These are phyloP conservation scores for Backusella mclennaniae DNA, from an alignment of 192 early-diverging fungal genomes.

Conservation along the genomic window DNA sequence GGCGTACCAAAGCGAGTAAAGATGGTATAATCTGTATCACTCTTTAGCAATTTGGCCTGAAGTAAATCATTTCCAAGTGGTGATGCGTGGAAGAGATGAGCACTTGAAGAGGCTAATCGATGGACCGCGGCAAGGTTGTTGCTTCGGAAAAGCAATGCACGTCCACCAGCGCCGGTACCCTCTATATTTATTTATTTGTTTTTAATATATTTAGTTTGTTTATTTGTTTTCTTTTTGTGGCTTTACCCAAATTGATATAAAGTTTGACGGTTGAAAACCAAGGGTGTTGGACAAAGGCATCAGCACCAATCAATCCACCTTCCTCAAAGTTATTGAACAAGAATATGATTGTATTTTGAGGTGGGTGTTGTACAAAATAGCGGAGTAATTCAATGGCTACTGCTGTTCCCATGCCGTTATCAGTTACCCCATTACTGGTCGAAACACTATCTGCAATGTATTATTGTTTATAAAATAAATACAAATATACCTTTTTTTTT, in stretches of 20 bases:
- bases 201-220: neutral
- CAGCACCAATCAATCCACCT: slow-evolving; percentile 60
- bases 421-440: slow-evolving; percentile 67
- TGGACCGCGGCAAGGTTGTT: slow-evolving; percentile 37
- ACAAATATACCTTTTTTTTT: too few species aligned
- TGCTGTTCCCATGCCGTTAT: slow-evolving; percentile 66
- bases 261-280: slow-evolving; percentile 63
- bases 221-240: neutral
- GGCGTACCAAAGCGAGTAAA: slow-evolving; percentile 59
- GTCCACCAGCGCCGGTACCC: slow-evolving; percentile 70
- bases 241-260: slow-evolving; percentile 63
- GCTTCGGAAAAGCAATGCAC: slow-evolving; percentile 61
- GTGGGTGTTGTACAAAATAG: slow-evolving; percentile 57
- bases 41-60: slow-evolving; percentile 41
- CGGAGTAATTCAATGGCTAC: slow-evolving; percentile 64
- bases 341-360: slow-evolving; percentile 60
- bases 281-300: slow-evolving; percentile 59
- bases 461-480: neutral
- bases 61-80: slow-evolving; percentile 66
- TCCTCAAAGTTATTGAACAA: slow-evolving; percentile 78
- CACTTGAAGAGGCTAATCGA: slow-evolving; percentile 43
- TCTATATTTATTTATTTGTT: slow-evolving; percentile 34
- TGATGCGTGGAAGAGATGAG: slow-evolving; percentile 53
- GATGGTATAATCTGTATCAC: slow-evolving; percentile 65
- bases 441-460: slow-evolving; percentile 55